A percentile compares a stretch with the other conserved stretches of the same genome.
phyloP scores from a whole-genome alignment of 345 rosid genomes.

The Bruguiera parviflora region DNA sequence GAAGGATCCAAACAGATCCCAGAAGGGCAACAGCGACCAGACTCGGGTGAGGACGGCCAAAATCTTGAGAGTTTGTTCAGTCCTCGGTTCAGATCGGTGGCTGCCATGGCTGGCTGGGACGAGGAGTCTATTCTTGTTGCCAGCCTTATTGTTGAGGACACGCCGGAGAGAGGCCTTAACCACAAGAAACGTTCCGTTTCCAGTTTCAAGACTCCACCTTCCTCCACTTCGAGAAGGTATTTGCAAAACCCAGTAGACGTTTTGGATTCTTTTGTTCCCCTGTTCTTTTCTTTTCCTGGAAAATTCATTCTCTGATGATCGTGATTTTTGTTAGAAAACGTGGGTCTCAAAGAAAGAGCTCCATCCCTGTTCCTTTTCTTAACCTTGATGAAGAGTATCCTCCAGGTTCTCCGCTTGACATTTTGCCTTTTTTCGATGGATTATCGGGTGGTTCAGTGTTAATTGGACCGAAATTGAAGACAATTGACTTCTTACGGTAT shows the following conservation, averaged over 20 bases:
- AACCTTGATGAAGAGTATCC: slow-evolving; percentile 52
- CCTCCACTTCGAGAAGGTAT: slow-evolving; percentile 69
- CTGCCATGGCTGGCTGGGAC: slow-evolving; percentile 98
- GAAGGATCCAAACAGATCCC: slow-evolving; percentile 35
- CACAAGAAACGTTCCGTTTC: slow-evolving; percentile 54
- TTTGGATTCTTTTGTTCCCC: neutral
- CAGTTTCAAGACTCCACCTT: slow-evolving; percentile 60
- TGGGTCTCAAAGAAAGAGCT: slow-evolving; percentile 41
- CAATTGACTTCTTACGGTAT: slow-evolving; percentile 7
- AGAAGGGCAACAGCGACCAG: slow-evolving; percentile 23
- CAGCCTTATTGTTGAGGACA: slow-evolving; percentile 75
- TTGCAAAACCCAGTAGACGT: neutral
- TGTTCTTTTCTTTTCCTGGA: neutral
- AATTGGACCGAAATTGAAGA: neutral
- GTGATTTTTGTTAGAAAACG: slow-evolving; percentile 42
- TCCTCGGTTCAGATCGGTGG: slow-evolving; percentile 81
- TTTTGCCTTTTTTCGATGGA: neutral
- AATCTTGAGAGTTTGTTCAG: slow-evolving; percentile 48
- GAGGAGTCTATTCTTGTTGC: slow-evolving; percentile 78
- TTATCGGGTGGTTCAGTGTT: neutral
- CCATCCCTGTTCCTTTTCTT: slow-evolving; percentile 45
- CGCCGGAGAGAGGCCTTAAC: slow-evolving; percentile 66
- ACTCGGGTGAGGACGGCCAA: slow-evolving; percentile 25
- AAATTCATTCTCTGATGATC: neutral
- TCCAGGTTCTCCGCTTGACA: neutral